Evolutionary conservation across 1,139 yeast species (phyloP), one percentile per base, ranked within the genome.

Genomic region (Kurtzmaniella quercitrusa): DNA sequence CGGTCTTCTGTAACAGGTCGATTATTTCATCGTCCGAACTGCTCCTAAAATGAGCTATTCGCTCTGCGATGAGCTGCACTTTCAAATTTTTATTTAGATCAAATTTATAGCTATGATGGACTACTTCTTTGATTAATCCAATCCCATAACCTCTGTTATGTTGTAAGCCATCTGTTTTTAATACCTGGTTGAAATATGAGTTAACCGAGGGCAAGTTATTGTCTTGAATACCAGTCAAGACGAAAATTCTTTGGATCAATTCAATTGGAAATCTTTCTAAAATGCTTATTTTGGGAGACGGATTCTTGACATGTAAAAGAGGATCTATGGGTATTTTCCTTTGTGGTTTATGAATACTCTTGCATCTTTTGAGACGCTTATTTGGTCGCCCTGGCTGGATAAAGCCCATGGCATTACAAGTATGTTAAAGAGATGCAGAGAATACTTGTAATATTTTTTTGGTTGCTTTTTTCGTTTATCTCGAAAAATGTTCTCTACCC

Each of bases 181-280:
- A 52, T 1, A 63, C 47, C 2, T 41, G 39, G 43, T 60, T 43
- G 18, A 71, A 51, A 27, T 54, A 50, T 41, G 53, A 55, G 50
- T 59, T 67, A 1, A 59, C 51, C 15, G 63, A 49, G 1, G 65
- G 56, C n/a, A 65, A 59, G 36, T 53, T 48, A 41, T 63, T 39
- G n/a, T 16, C 14, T 14, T 43, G 57, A 2, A 70, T 52, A 6
- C 70, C 67, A 1, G 67, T 54, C 19, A 49, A 47, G 6, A 65
- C 50, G 48, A 67, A 72, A 17, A 73, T 65, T 29, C 55, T 51
- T 15, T 50, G 48, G 11, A 71, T 41, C 1, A 72, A 44, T 41
- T 70, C 74, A 4, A 49, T 42, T 1, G 78, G 77, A 15, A 72
- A 52, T 16, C 53, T 46, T 41, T 54, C 55, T 16, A 55, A 43